Evolutionary conservation across 1,284 basidiomycete species (phyloP).

Genomic region (Ceratobasidium sp.): DNA sequence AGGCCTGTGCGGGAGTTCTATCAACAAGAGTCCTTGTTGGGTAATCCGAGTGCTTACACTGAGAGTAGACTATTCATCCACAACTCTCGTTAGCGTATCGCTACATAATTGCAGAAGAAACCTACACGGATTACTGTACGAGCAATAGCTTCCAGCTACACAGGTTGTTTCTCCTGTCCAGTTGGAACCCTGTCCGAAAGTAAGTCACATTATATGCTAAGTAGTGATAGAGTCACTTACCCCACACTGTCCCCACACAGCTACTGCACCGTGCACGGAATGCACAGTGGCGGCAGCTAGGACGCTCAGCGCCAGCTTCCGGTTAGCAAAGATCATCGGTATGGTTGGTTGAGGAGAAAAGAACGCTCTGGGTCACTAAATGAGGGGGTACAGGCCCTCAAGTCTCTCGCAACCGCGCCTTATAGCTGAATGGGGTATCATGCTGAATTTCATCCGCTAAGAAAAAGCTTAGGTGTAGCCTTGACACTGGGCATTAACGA

Average conservation of each 20-base stretch:
- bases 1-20: neutral
- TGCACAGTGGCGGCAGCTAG: slow-evolving; percentile 3
- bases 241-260: slow-evolving; percentile 39
- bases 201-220: neutral
- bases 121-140: slow-evolving; percentile 1
- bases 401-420: neutral
- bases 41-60: neutral
- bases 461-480: neutral
- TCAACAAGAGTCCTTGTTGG: neutral
- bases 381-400: neutral
- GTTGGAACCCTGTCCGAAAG: slow-evolving; percentile 20
- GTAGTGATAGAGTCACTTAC: neutral
- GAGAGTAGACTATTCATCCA: neutral
- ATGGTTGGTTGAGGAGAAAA: no score
- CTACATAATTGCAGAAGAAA: neutral
- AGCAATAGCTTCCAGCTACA: slow-evolving; percentile 23
- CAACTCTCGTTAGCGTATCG: neutral
- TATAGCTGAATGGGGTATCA: neutral
- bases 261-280: slow-evolving; percentile 18
- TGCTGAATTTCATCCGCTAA: neutral
- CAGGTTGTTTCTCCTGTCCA: slow-evolving; percentile 36
- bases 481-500: neutral
- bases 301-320: slow-evolving; percentile 6
- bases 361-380: neutral
- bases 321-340: neutral